phyloP scores from a whole-genome alignment of 2,329 filamentous ascomycete species.

The Monilinia polystroma region DNA sequence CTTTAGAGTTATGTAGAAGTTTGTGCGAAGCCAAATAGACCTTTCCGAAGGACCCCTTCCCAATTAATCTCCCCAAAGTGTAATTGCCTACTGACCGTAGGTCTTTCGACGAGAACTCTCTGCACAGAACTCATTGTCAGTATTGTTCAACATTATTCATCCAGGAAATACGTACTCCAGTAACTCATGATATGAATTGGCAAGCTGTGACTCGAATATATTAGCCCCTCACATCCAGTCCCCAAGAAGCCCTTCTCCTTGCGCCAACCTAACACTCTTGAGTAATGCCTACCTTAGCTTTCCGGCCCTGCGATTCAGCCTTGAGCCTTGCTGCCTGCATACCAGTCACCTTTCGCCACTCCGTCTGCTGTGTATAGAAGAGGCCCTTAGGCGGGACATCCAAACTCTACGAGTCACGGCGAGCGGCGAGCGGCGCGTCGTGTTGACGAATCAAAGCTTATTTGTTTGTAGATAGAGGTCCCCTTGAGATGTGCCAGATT shows the following conservation, averaged over 20 bases:
- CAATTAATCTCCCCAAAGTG: conserved; percentile 83
- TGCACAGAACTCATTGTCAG: conserved; percentile 45
- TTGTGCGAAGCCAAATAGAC: conserved; percentile 96
- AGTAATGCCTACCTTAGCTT: conserved; percentile 53
- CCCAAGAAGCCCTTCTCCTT: conserved; percentile 25
- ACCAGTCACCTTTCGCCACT: conserved; percentile 41
- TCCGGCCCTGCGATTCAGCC: conserved; percentile 58
- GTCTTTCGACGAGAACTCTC: conserved; percentile 91
- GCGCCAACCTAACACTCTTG: conserved; percentile 16
- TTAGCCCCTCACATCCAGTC: conserved; percentile 34
- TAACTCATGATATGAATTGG: conserved; percentile 93
- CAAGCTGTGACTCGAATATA: conserved; percentile 64
- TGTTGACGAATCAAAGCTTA: conserved; percentile 15
- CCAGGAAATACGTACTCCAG: conserved; percentile 68
- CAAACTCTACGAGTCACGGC: conserved; percentile 20
- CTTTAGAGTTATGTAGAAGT: conserved; percentile 97
- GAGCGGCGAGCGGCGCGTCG: conserved; percentile 7
- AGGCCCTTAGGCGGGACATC: conserved; percentile 26
- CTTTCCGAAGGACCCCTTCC: conserved; percentile 97
- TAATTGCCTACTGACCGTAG: conserved; percentile 94
- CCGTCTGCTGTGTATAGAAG: conserved; percentile 36
- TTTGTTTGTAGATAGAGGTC: not conserved
- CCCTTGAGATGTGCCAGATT: not conserved
- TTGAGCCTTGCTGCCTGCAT: conserved; percentile 53
- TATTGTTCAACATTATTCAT: conserved; percentile 3